These are phyloP conservation scores for Boletus coccyginus DNA, from an alignment of 768 basidiomycete species.

Conservation along the genomic window DNA sequence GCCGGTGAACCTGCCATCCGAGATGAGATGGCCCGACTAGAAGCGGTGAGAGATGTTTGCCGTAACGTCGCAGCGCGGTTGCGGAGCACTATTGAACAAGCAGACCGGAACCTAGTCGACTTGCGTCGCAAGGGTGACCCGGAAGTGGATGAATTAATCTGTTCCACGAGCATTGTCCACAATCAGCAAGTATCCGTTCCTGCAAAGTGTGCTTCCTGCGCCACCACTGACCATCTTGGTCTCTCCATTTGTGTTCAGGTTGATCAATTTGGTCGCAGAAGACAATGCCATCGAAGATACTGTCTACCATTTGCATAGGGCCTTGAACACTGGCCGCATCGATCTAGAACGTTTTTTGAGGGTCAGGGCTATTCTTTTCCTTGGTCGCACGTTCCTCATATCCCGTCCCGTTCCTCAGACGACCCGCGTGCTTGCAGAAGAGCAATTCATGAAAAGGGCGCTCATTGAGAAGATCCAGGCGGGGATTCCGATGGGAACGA, in stretches of 20 bases:
- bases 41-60: constrained; percentile 93
- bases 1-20: constrained; percentile 90
- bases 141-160: constrained; percentile 94
- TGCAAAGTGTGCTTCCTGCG: not conserved
- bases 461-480: constrained; percentile 86
- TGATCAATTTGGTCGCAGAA: constrained; percentile 97
- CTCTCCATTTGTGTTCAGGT: constrained; percentile 43
- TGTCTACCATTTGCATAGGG: constrained; percentile 93
- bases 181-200: constrained; percentile 66
- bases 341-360: constrained; percentile 94
- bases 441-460: constrained; percentile 96
- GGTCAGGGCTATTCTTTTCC: constrained; percentile 46
- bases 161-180: constrained; percentile 92
- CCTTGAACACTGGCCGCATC: constrained; percentile 85
- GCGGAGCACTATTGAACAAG: constrained; percentile 58
- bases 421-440: constrained; percentile 84
- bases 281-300: constrained; percentile 99
- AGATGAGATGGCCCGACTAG: constrained; percentile 93
- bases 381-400: constrained; percentile 14
- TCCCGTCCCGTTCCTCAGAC: constrained; percentile 44
- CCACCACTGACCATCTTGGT: constrained; percentile 15
- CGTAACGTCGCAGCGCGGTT: constrained; percentile 69
- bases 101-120: constrained; percentile 73
- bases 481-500: constrained; percentile 52
- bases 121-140: constrained; percentile 83